phyloP scores from a whole-genome alignment of 805 yeast genomes.

The Saccharomycopsis sp. region DNA sequence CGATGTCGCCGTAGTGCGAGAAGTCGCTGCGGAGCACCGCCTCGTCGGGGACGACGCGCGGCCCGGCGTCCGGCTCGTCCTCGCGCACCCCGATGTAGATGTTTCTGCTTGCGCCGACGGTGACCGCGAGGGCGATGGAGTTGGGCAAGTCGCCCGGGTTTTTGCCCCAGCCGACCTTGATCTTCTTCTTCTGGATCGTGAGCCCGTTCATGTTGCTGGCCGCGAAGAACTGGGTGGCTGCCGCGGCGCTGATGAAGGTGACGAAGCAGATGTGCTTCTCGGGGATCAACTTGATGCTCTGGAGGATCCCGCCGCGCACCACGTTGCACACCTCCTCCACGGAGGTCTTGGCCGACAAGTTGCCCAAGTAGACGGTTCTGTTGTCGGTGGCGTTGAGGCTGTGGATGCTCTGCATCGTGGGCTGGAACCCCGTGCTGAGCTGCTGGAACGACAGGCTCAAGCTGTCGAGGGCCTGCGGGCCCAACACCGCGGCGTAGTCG shows the following conservation, averaged over 20 bases:
- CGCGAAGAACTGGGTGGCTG: slow-evolving; percentile 63
- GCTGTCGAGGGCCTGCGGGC: not conserved
- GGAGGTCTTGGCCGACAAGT: slow-evolving; percentile 55
- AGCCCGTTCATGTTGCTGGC: slow-evolving; percentile 53
- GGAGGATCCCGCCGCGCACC: slow-evolving; percentile 90
- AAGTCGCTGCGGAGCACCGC: slow-evolving; percentile 53
- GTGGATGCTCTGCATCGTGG: slow-evolving; percentile 14
- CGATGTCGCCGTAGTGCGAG: slow-evolving; percentile 58
- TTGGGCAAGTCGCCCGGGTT: slow-evolving; percentile 56
- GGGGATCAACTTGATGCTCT: slow-evolving; percentile 68
- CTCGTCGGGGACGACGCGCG: slow-evolving; percentile 38
- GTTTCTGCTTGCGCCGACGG: slow-evolving; percentile 72
- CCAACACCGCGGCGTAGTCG: not conserved
- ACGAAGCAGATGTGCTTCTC: slow-evolving; percentile 84
- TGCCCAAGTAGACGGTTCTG: slow-evolving; percentile 65
- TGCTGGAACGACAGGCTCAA: not conserved
- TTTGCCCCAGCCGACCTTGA: slow-evolving; percentile 67
- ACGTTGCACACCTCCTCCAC: slow-evolving; percentile 87
- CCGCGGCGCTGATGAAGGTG: slow-evolving; percentile 56
- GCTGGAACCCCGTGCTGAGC: not conserved
- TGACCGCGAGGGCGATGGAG: slow-evolving; percentile 53
- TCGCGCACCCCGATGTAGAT: slow-evolving; percentile 60
- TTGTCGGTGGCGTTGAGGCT: slow-evolving; percentile 34
- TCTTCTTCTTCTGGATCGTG: slow-evolving; percentile 51
- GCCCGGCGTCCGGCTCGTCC: slow-evolving; percentile 32